Conservation (phyloP, 2,329 filamentous ascomycete genomes). For the Paracorniculantispora psalliotae region DNA sequence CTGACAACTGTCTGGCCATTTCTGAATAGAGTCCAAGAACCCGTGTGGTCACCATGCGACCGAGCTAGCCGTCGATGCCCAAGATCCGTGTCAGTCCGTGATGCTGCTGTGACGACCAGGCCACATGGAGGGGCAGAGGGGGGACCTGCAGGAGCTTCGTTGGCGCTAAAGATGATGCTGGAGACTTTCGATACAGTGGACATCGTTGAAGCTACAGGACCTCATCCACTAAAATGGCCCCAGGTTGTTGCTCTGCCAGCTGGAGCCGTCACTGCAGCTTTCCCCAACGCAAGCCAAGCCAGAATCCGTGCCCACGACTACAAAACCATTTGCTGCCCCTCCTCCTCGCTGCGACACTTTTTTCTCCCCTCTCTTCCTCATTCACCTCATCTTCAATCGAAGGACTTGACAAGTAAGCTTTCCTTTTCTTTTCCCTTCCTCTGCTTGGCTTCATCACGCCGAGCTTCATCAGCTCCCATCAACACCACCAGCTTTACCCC, state of each 20-base stretch:
- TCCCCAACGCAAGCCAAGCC: neutral
- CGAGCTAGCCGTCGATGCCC: neutral
- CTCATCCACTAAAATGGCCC: too few relatives aligned
- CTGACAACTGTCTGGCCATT: too few relatives aligned
- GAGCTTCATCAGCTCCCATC: neutral
- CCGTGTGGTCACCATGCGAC: neutral
- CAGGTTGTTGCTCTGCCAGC: too few relatives aligned
- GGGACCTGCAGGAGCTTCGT: neutral
- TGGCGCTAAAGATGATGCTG: neutral
- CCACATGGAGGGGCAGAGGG: too few relatives aligned
- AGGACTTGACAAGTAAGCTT: constrained; percentile 6
- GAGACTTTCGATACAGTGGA: too few relatives aligned
- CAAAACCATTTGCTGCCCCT: constrained; percentile 12
- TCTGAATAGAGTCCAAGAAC: neutral
- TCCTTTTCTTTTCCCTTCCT: neutral
- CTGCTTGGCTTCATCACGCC: neutral
- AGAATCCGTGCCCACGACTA: constrained; percentile 1
- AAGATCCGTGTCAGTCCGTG: neutral
- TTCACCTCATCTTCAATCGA: constrained; percentile 1
- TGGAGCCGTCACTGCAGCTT: neutral
- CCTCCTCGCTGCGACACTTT: constrained; percentile 7
- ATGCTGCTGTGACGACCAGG: neutral
- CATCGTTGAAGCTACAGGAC: neutral
- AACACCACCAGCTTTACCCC: neutral
- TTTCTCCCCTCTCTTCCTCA: constrained; percentile 8